Evolutionary conservation across 2,329 filamentous ascomycete genomes (phyloP), one percentile per base, ranked within the genome.

Genomic region (Fusarium odoratissimum): DNA sequence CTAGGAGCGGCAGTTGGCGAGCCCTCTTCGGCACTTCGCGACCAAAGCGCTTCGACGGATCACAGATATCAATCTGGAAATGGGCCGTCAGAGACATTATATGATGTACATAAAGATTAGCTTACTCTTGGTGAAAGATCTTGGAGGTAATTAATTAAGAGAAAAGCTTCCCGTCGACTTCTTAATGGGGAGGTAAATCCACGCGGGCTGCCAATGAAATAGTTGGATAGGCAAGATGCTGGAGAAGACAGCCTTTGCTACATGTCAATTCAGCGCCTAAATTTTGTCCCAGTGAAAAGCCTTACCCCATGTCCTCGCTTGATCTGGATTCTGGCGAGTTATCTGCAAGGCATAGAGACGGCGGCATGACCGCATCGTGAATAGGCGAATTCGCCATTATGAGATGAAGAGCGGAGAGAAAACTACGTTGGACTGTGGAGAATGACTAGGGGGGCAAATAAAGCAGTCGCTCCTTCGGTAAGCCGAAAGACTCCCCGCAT

Each of bases 21-120:
- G 83, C 83, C 56, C 83, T 75, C 40, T 81, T 80, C 6, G 84
- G 84, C 4, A 85, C 82, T 28, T 83, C 80, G 19, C 79, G 79
- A 6, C 78, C 79, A 67, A 85, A 85, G 72, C 84, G 82, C 10
- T 79, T 78, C 35, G 81, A 77, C 16, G 78, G 79, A 45, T 85
- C 84, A 64, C 83, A 84, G 7, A 83, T 75, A 65, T 85, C 83
- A 65, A 85, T 82, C 82, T 82, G 73, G 64, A 17, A 17, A n/a
- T 10, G 11, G 28, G 28, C 28, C 28, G 28, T 28, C 28, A 28
- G 28, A 28, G 28, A 28, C 28, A 8, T 8, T 28, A 28, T 8
- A 28, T 28, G 28, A 7, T 28, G 28, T 28, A 28, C 28, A 28
- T 28, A 28, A 28, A 28, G 28, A 28, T 28, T 28, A n/a, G 28